Evolutionary conservation across 2,329 filamentous ascomycete genomes (phyloP), one percentile per base, ranked within the genome.

Genomic region (Fusarium pseudoanthophilum): DNA sequence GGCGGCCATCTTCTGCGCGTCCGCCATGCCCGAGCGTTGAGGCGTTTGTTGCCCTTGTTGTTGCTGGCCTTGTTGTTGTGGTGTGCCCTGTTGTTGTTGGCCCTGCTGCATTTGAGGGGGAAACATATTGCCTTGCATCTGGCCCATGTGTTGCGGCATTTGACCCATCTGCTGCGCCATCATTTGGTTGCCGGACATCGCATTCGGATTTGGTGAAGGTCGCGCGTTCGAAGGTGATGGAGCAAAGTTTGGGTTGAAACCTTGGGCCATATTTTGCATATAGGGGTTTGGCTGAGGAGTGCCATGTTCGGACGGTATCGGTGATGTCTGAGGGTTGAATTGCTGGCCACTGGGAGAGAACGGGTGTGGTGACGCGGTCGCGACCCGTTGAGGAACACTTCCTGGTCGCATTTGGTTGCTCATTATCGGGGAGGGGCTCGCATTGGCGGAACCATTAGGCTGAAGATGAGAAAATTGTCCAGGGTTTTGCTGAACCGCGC

Each of bases 351-450:
- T 91, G 21, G 93, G 93, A 4, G 93, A 95, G 81, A 97, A 97
- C 2, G 94, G 94, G 82, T 96, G 95, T 7, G 96, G 95, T 37
- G 96, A 98, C 48, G 94, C 92, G 51, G 95, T 98, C 74, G 95
- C 92, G 82, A 98, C 94, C 78, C 95, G 87, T 80, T 95, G 93
- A 43, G 92, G 91, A 20, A 92, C 91, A 77, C 88, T 88, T 79
- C 93, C 90, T 39, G 91, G 88, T 71, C 91, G 89, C 80, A 92
- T 86, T 78, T 97, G 95, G 79, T 92, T 95, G 70, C 90, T 90
- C 90, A 98, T 95, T 71, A 97, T 95, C 34, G 96, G 96, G 11
- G 96, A 98, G 16, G 95, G 95, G 43, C 94, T 97, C 69, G 94
- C 92, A 81, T 95, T 96, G 57, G 91, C 88, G 7, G 94, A 95